Evolutionary conservation across 2,329 filamentous ascomycete species (phyloP), one percentile per base, ranked within the genome.

Genomic region (Alternaria arborescens): DNA sequence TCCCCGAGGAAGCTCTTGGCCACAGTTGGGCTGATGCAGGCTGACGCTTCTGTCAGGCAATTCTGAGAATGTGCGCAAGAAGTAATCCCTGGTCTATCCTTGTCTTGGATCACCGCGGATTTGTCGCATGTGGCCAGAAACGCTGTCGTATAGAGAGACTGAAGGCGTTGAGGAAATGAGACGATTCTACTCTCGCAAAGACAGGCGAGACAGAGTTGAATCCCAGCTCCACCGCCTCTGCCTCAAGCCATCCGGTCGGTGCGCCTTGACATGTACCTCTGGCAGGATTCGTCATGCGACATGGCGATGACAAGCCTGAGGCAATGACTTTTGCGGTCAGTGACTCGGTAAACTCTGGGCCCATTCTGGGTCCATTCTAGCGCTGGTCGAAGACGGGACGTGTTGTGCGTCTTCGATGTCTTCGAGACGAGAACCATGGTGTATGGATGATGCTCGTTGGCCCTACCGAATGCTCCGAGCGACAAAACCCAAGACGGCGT

Each of bases 1-100:
- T 70, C 59, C 57, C 66, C 63, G 59, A 58, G 47, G 62, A 68
- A 69, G 62, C 60, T 58, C 67, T 69, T 70, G 52, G 50, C 54
- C 38, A 44, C 51, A n/a, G 47, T 51, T 47, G 26, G 51, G 52
- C 47, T 66, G 53, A 58, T 58, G 55, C 60, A 56, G 12, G 57
- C 62, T 62, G 58, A 65, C 60, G 60, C 62, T 58, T 43, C 46
- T 48, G 56, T 57, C 52, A 53, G 47, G 30, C 38, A 42, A 24
- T 34, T 52, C 47, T 42, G 46, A 42, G 38, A 47, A 47, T 38
- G 51, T 50, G 50, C 22, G 44, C 38, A 24, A 24, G 38, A 56
- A 32, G 34, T 28, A 28, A n/a, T 24, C 36, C 52, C 50, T 22
- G 50, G 22, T 30, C 30, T 52, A 40, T 36, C 52, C 14, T 36